Evolutionary conservation across 2,329 filamentous ascomycete species (phyloP).

Genomic region (Ilyonectria sp.): DNA sequence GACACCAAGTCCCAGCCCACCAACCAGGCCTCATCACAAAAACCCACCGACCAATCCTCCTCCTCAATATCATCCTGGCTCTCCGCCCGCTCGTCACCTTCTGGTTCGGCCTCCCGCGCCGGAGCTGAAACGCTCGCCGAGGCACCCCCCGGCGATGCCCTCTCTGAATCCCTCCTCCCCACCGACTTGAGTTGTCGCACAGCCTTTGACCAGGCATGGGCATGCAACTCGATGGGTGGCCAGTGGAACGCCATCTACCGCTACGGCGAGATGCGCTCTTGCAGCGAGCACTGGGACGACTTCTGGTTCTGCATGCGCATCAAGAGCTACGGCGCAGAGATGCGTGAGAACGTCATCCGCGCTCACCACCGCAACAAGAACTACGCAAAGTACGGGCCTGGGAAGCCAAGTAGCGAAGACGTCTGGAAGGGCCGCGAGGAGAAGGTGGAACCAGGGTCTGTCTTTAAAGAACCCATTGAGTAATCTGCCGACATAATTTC

Average conservation of each 20-base stretch:
- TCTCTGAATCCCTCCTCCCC: slow-evolving; percentile 81
- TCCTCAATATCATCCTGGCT: slow-evolving; percentile 54
- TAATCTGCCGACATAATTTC: slow-evolving; percentile 40
- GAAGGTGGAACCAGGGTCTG: slow-evolving; percentile 66
- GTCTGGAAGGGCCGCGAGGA: slow-evolving; percentile 84
- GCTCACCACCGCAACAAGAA: slow-evolving; percentile 79
- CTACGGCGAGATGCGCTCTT: slow-evolving; percentile 82
- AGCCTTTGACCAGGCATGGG: slow-evolving; percentile 93
- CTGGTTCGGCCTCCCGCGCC: slow-evolving; percentile 41
- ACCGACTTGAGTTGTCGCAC: slow-evolving; percentile 89
- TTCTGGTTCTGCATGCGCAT: slow-evolving; percentile 99
- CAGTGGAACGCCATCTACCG: slow-evolving; percentile 95
- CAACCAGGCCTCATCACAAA: slow-evolving; percentile 41
- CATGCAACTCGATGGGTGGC: slow-evolving; percentile 91
- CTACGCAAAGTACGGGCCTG: slow-evolving; percentile 74
- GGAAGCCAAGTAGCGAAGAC: slow-evolving; percentile 84
- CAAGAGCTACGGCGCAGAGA: slow-evolving; percentile 71
- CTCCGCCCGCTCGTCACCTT: slow-evolving; percentile 51
- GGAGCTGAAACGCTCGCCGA: slow-evolving; percentile 27
- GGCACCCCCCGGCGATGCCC: slow-evolving; percentile 56
- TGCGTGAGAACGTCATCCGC: slow-evolving; percentile 74
- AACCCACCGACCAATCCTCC: slow-evolving; percentile 47
- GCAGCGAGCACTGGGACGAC: slow-evolving; percentile 89
- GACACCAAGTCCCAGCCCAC: slow-evolving; percentile 45
- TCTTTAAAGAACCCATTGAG: slow-evolving; percentile 61